Conservation (phyloP, 2,329 filamentous ascomycete species). For the Fusarium sp. region DNA sequence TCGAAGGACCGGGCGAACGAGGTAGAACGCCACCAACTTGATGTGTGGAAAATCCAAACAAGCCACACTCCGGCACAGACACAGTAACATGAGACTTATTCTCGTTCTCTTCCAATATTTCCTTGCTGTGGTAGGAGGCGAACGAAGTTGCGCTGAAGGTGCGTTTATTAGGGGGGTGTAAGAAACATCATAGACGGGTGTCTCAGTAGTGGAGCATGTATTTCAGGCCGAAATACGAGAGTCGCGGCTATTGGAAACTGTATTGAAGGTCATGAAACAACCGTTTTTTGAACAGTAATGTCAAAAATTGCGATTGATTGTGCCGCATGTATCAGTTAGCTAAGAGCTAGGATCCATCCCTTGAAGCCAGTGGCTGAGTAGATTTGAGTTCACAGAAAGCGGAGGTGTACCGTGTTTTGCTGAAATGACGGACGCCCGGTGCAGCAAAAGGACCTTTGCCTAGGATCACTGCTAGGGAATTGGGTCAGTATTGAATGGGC, state of each 20-base stretch:
- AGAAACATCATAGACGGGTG: slow-evolving; percentile 6
- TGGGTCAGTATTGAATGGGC: slow-evolving; percentile 20
- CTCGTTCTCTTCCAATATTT: slow-evolving; percentile 21
- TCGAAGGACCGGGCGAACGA: slow-evolving; percentile 18
- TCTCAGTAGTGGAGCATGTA: slow-evolving; percentile 19
- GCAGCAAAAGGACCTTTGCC: slow-evolving; percentile 14
- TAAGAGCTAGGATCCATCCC: slow-evolving; percentile 24
- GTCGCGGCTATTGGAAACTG: slow-evolving; percentile 4
- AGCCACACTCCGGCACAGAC: slow-evolving; percentile 30
- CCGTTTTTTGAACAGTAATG: slow-evolving; percentile 7
- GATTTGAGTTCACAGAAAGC: slow-evolving; percentile 35
- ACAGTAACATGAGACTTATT: slow-evolving; percentile 17
- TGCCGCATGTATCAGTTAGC: slow-evolving; percentile 10
- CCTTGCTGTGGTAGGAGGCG: slow-evolving; percentile 20
- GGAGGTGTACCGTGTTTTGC: slow-evolving; percentile 33
- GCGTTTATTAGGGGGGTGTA: slow-evolving; percentile 15
- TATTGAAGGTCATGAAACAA: slow-evolving; percentile 12
- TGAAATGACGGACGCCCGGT: slow-evolving; percentile 35
- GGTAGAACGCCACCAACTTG: slow-evolving; percentile 33
- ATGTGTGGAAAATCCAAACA: slow-evolving; percentile 25
- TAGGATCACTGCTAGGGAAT: slow-evolving; percentile 16
- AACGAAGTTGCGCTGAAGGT: slow-evolving; percentile 26
- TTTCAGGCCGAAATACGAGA: not conserved
- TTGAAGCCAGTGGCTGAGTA: slow-evolving; percentile 31
- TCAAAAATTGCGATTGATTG: slow-evolving; percentile 20